Conservation (phyloP, 257 asterid species). For the Primulina huaijiensis region DNA sequence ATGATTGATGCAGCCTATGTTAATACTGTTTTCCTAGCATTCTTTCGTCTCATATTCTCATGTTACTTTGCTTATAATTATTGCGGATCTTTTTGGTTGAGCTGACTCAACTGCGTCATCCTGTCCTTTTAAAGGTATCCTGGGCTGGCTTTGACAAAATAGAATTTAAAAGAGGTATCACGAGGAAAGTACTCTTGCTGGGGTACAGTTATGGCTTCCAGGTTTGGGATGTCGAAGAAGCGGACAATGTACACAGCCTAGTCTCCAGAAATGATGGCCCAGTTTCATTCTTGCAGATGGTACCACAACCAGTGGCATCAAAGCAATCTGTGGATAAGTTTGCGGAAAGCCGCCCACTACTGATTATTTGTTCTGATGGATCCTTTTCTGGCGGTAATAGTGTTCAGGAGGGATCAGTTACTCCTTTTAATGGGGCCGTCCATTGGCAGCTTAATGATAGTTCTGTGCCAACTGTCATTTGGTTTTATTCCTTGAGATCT, state of each 20-base stretch:
- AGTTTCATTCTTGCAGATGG: slow-evolving; percentile 72
- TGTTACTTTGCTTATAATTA: not conserved
- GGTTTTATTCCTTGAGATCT: slow-evolving; percentile 80
- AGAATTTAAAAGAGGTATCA: slow-evolving; percentile 46
- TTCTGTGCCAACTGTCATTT: slow-evolving; percentile 70
- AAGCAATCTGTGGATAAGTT: slow-evolving; percentile 54
- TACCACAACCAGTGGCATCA: slow-evolving; percentile 58
- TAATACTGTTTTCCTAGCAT: not conserved
- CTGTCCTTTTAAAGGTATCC: slow-evolving; percentile 48
- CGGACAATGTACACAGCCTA: slow-evolving; percentile 68
- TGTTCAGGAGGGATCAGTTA: slow-evolving; percentile 40
- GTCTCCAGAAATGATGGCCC: slow-evolving; percentile 90
- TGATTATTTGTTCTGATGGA: slow-evolving; percentile 76
- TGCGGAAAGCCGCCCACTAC: slow-evolving; percentile 66
- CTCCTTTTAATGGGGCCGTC: slow-evolving; percentile 41
- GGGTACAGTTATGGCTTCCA: slow-evolving; percentile 78
- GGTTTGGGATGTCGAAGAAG: slow-evolving; percentile 93
- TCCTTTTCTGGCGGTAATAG: slow-evolving; percentile 61
- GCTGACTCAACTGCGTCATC: slow-evolving; percentile 19
- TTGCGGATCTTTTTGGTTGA: not conserved
- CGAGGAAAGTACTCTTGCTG: slow-evolving; percentile 42
- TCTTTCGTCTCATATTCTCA: not conserved
- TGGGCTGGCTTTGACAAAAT: slow-evolving; percentile 58
- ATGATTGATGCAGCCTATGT: not conserved
- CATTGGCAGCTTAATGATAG: slow-evolving; percentile 38